Evolutionary conservation across 768 basidiomycete genomes (phyloP), one percentile per base, ranked within the genome.

Genomic region (Phlebiopsis gigantea): DNA sequence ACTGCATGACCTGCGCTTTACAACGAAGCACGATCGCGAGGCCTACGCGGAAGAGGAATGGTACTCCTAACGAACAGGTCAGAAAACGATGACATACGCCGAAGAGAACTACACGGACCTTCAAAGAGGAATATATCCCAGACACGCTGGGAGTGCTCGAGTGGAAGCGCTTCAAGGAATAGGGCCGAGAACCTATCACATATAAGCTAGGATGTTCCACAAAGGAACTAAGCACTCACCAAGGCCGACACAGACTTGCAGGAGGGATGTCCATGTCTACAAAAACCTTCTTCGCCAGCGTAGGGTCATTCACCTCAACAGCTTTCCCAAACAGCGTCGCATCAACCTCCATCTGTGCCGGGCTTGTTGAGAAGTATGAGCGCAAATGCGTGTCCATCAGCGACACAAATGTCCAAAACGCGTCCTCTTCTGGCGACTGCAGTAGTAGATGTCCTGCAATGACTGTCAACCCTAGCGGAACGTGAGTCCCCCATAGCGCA

Each of bases 391-490:
- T 79, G 62, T 93, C 89, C 90, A 93, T 93, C 61, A 93, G 72
- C 2, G 89, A 90, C 0, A 89, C 78, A 66, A 93, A 92, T 19
- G 88, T 92, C 90, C 90, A 93, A 68, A 93, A 93, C 0, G 88
- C 90, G 61, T 93, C 91, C 66, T 93, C 91, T 60, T 93, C 90
- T 0, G 90, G 91, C 0, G 88, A 81, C 46, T 88, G 82, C 8
- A 87, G 70, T 0, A 93, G 71, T 46, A 93, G 71, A 59, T 90
- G 84, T 1, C 88, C 88, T 21, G 84, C 80, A 52, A 92, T 84
- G 10, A 80, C 73, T 6, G 85, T 81, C 39, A 93, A 71, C 4
- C 86, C 90, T 90, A 55, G 12, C 14, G 34, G 34, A 39, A 9
- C 12, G 30, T n/a, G 12, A 31, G 53, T n/a, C 49, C 44, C n/a